These are phyloP conservation scores for Pyrrhoderma lamaoense DNA, from an alignment of 1,284 basidiomycete species.

Conservation along the genomic window DNA sequence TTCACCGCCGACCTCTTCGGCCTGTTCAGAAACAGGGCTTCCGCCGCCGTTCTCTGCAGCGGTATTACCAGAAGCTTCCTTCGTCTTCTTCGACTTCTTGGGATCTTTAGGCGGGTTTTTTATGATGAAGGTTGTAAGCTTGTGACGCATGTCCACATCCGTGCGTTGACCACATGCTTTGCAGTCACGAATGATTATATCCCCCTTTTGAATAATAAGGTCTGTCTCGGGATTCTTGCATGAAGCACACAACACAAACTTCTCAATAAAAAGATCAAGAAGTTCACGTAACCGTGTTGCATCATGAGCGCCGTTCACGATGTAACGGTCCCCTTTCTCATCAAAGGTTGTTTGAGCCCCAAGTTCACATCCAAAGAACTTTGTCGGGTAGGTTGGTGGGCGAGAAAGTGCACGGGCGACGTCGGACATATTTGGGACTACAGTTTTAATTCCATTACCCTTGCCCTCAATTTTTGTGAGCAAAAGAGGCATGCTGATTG, in stretches of 20 bases:
- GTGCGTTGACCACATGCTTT: slow-evolving; percentile 96
- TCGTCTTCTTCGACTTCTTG: slow-evolving; percentile 73
- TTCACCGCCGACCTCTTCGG: slow-evolving; percentile 48
- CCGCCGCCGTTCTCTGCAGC: slow-evolving; percentile 32
- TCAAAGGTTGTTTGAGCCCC: slow-evolving; percentile 97
- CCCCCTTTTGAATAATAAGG: slow-evolving; percentile 82
- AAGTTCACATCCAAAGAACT: slow-evolving; percentile 98
- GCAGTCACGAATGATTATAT: slow-evolving; percentile 92
- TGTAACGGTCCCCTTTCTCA: slow-evolving; percentile 96
- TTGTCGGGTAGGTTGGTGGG: slow-evolving; percentile 94
- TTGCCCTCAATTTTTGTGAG: slow-evolving; percentile 97
- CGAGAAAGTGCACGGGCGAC: slow-evolving; percentile 93
- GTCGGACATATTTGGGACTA: slow-evolving; percentile 97
- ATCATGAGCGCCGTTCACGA: slow-evolving; percentile 97
- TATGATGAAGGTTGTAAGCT: slow-evolving; percentile 92
- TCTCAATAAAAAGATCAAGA: slow-evolving; percentile 94
- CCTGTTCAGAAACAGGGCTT: slow-evolving; percentile 34
- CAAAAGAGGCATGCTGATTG: slow-evolving; percentile 83
- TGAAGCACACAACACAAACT: slow-evolving; percentile 94
- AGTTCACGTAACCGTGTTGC: slow-evolving; percentile 90
- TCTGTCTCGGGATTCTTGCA: slow-evolving; percentile 99
- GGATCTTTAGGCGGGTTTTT: slow-evolving; percentile 93
- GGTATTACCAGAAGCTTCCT: slow-evolving; percentile 30
- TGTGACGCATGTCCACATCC: slow-evolving; percentile 94
- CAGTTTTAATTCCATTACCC: slow-evolving; percentile 99